These are phyloP conservation scores for Kodamaea kaohsiungensis DNA, from an alignment of 805 yeast species.

Conservation along the genomic window DNA sequence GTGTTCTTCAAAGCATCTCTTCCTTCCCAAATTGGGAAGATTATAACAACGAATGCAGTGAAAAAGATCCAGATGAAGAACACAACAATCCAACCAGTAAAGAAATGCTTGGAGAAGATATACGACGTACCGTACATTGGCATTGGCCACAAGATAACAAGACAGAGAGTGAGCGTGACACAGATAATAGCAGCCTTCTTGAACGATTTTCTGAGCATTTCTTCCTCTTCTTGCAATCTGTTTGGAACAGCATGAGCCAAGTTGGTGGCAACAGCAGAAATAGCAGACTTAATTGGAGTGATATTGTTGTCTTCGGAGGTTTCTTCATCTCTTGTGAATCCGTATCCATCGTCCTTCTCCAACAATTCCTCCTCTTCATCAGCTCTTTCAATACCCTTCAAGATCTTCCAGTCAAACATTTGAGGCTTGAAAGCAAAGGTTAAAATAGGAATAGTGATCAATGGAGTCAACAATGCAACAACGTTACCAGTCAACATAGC, in stretches of 20 bases:
- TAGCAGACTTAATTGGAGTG: constrained; percentile 38
- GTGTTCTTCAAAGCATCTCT: constrained; percentile 64
- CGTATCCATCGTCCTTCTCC: constrained; percentile 15
- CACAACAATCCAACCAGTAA: constrained; percentile 88
- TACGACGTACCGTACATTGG: constrained; percentile 87
- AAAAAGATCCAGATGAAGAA: constrained; percentile 80
- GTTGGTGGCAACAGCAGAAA: constrained; percentile 40
- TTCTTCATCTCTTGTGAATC: constrained; percentile 14
- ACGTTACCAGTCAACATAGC: constrained; percentile 91
- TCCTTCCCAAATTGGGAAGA: constrained; percentile 77
- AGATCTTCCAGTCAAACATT: constrained; percentile 68
- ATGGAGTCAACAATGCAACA: constrained; percentile 76
- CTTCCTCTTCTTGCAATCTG: constrained; percentile 49
- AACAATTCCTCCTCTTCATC: constrained; percentile 68
- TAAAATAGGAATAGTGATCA: constrained; percentile 63
- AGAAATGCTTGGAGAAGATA: constrained; percentile 71
- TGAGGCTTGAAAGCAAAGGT: constrained; percentile 67
- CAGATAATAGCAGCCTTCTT: constrained; percentile 64
- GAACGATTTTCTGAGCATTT: constrained; percentile 54
- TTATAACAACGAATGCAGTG: constrained; percentile 59
- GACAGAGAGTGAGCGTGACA: constrained; percentile 57
- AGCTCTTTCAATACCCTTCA: constrained; percentile 62
- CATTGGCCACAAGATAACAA: constrained; percentile 86
- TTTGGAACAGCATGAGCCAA: constrained; percentile 29
- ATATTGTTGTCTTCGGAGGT: constrained; percentile 26